Percentiles rank a stretch among this genome's conserved stretches.
phyloP scores from a whole-genome alignment of 2,329 filamentous ascomycete species.

The Didymella pomorum region DNA sequence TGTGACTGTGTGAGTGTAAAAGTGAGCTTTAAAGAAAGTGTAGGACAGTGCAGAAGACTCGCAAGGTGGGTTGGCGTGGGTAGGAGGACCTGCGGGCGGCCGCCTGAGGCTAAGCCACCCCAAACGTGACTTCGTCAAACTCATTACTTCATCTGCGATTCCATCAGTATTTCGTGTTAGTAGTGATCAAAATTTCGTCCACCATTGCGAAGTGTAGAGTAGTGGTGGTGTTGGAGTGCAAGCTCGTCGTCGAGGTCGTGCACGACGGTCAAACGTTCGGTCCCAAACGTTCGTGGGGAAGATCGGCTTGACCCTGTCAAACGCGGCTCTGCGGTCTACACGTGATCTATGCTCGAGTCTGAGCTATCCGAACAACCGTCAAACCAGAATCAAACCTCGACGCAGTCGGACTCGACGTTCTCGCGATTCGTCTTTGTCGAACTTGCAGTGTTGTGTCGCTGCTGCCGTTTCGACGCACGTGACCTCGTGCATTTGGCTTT shows the following conservation, averaged over 20 bases:
- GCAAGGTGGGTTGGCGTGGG: slow-evolving; percentile 12
- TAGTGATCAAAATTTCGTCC: slow-evolving; percentile 35
- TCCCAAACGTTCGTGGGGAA: slow-evolving; percentile 31
- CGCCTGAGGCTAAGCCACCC: slow-evolving; percentile 41
- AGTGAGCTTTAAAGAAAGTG: slow-evolving; percentile 2
- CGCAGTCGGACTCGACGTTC: neutral
- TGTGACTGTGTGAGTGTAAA: slow-evolving; percentile 2
- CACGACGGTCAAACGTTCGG: slow-evolving; percentile 27
- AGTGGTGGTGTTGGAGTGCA: slow-evolving; percentile 29
- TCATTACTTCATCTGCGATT: slow-evolving; percentile 31
- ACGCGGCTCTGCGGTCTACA: slow-evolving; percentile 12
- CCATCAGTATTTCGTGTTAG: slow-evolving; percentile 35
- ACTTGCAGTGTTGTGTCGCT: neutral
- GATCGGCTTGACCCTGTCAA: slow-evolving; percentile 4
- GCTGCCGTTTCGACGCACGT: slow-evolving; percentile 1
- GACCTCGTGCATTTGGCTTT: neutral
- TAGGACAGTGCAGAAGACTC: slow-evolving; percentile 3
- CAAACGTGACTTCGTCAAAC: slow-evolving; percentile 25
- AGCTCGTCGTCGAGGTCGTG: slow-evolving; percentile 38
- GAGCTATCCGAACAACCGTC: neutral
- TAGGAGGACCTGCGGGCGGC: slow-evolving; percentile 4
- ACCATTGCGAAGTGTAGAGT: slow-evolving; percentile 28
- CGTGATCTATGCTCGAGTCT: slow-evolving; percentile 4
- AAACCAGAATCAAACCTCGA: neutral
- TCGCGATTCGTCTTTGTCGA: neutral